Percentiles rank a stretch among this genome's conserved stretches.
These are phyloP conservation scores for Colletotrichum karsti DNA, from an alignment of 2,329 filamentous ascomycete species.

Conservation along the genomic window DNA sequence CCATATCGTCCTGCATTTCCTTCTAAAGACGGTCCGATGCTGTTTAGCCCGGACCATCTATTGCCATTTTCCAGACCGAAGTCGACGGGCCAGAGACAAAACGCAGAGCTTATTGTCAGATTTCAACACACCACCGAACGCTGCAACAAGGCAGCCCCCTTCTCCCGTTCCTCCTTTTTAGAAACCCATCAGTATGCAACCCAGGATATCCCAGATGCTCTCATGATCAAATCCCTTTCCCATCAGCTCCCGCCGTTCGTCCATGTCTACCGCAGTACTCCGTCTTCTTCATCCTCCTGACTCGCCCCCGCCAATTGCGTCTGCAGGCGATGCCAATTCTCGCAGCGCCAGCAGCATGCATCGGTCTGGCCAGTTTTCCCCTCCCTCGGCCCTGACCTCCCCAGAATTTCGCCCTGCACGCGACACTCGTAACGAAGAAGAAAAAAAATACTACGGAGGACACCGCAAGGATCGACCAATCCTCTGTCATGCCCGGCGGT, in stretches of 20 bases:
- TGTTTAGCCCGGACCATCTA: too few species aligned
- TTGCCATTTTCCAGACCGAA: neutral
- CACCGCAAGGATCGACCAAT: slow-evolving; percentile 1
- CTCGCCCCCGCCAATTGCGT: slow-evolving; percentile 12
- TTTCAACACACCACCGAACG: neutral
- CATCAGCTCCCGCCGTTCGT: neutral
- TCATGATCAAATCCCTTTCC: neutral
- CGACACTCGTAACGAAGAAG: neutral
- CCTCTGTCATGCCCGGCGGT: too few species aligned
- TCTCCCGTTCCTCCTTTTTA: neutral
- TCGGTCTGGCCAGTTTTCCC: neutral
- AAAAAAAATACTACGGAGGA: neutral
- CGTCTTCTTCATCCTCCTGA: neutral
- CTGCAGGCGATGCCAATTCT: neutral
- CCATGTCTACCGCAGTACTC: neutral
- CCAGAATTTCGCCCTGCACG: neutral
- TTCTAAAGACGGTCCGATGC: neutral
- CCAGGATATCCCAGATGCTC: neutral
- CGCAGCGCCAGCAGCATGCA: neutral
- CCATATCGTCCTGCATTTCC: too few species aligned
- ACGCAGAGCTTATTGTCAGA: neutral
- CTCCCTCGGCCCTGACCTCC: neutral
- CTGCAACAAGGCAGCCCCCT: neutral
- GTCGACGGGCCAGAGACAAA: neutral
- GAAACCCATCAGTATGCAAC: neutral